Base-by-base conservation (phyloP, 1,284 basidiomycete species). In the Cutaneotrichosporon cutaneum region DNA sequence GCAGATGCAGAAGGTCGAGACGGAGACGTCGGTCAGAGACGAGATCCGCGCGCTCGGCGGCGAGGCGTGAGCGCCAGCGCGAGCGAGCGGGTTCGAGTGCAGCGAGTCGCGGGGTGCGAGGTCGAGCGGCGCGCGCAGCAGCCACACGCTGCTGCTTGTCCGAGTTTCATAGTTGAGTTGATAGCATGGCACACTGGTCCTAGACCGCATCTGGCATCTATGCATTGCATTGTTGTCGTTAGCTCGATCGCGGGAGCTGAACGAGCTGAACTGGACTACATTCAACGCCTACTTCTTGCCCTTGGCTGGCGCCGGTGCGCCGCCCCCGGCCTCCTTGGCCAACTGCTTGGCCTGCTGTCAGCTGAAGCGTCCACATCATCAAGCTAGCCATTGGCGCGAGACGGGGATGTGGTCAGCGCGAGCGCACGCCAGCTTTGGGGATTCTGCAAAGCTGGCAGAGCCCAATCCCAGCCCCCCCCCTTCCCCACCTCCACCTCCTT, bases 1-100 rank as follows among this genome's bases (percentile, higher is more conserved):
- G 26, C 94, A 98, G 81, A 79, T 95, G 68, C 90, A 90, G 83
- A 98, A 98, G 85, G 95, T 97, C 70, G 91, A 94, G 45, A 87
- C 87, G 9, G 93, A 96, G 81, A 84, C 78, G 8, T 88, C 90
- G 68, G 91, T 97, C 69, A 82, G 86, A 68, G 87, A 86, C 73
- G 94, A 96, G 81, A 85, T 97, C 50, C 73, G 77, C 4, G 77
- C 77, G 27, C 78, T 88, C 42, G 82, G 71, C n/a, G 74, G 72
- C 5, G 63, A 59, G 22, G 66, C 69, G 7, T 62, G 44, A 14
- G 27, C 33, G 36, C n/a, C n/a, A n/a, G 8, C 36, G 36, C 36
- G 36, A 39, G 22, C 11, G 51, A 21, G 51, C n/a, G 16, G 32
- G 30, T 30, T n/a, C n/a, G 30, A 30, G 30, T 9, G 30, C 9